These are phyloP conservation scores for Tylopilus intermedius DNA, from an alignment of 768 basidiomycete genomes.

Conservation along the genomic window DNA sequence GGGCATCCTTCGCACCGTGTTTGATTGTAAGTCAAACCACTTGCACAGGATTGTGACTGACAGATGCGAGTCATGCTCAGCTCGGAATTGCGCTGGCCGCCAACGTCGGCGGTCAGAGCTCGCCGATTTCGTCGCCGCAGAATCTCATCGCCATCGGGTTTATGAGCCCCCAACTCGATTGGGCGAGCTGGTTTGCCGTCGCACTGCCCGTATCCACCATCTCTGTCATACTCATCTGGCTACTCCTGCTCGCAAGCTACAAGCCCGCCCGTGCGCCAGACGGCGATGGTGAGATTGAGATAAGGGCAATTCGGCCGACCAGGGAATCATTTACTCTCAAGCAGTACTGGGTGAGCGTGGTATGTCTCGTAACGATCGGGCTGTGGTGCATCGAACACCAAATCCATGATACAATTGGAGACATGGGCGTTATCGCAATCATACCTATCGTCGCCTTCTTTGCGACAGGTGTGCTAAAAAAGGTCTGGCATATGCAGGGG, in stretches of 20 bases:
- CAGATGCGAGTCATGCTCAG: conserved; percentile 34
- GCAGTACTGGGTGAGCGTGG: conserved; percentile 85
- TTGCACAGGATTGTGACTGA: conserved; percentile 1
- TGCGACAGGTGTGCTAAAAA: conserved; percentile 86
- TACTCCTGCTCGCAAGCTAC: conserved; percentile 80
- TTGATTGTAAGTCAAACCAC: conserved; percentile 63
- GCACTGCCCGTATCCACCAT: conserved; percentile 85
- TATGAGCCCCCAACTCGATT: conserved; percentile 83
- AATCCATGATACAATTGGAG: conserved; percentile 74
- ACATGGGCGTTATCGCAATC: conserved; percentile 97
- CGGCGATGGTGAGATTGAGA: conserved; percentile 73
- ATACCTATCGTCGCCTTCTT: conserved; percentile 93
- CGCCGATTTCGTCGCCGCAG: conserved; percentile 96
- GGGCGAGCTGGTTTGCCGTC: conserved; percentile 92
- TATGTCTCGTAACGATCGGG: conserved; percentile 79
- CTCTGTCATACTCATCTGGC: conserved; percentile 89
- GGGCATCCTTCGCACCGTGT: conserved; percentile 82
- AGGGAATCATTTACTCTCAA: conserved; percentile 75
- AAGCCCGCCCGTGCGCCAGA: conserved; percentile 65
- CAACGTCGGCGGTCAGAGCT: conserved; percentile 96
- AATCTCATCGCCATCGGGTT: conserved; percentile 87
- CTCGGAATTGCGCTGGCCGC: conserved; percentile 96
- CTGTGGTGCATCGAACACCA: conserved; percentile 86
- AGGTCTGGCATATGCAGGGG: conserved; percentile 46
- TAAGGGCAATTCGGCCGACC: conserved; percentile 79